These are phyloP conservation scores for Funneliformis geosporum DNA, from an alignment of 192 early-diverging fungal species.

Conservation along the genomic window DNA sequence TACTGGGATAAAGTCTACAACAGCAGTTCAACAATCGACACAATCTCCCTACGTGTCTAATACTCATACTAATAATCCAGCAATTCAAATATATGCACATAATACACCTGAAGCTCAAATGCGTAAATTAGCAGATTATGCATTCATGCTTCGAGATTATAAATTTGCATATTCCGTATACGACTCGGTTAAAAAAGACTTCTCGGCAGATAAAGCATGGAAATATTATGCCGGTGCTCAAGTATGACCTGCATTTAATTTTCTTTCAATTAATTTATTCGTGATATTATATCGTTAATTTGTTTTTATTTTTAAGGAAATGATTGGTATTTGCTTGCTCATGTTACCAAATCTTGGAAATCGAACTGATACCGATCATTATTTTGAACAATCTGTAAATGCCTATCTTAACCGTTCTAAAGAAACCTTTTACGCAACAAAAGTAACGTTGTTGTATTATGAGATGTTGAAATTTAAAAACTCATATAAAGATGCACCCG, in stretches of 20 bases:
- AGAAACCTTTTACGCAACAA: conserved; percentile 66
- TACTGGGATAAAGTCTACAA: conserved; percentile 44
- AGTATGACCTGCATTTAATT: conserved; percentile 28
- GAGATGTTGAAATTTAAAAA: conserved; percentile 76
- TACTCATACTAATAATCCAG: conserved; percentile 37
- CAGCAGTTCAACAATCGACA: conserved; percentile 42
- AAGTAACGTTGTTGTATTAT: conserved; percentile 75
- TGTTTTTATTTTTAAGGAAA: conserved; percentile 57
- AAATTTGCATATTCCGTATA: conserved; percentile 87
- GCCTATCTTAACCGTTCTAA: conserved; percentile 64
- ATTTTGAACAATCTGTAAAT: conserved; percentile 74
- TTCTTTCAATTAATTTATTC: background rate
- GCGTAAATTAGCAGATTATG: conserved; percentile 91
- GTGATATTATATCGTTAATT: background rate
- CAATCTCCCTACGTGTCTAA: conserved; percentile 43
- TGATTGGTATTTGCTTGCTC: conserved; percentile 84
- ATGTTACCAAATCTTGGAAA: conserved; percentile 59
- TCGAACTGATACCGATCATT: conserved; percentile 56
- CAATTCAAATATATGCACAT: conserved; percentile 55
- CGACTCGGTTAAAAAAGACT: conserved; percentile 87
- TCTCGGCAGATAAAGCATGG: conserved; percentile 74
- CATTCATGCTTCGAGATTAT: conserved; percentile 96
- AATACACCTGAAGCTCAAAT: conserved; percentile 89
- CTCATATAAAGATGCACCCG: conserved; percentile 70
- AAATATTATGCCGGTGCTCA: conserved; percentile 76